Conservation (phyloP, 305 asterid species). For the Fraxinus paxiana region DNA sequence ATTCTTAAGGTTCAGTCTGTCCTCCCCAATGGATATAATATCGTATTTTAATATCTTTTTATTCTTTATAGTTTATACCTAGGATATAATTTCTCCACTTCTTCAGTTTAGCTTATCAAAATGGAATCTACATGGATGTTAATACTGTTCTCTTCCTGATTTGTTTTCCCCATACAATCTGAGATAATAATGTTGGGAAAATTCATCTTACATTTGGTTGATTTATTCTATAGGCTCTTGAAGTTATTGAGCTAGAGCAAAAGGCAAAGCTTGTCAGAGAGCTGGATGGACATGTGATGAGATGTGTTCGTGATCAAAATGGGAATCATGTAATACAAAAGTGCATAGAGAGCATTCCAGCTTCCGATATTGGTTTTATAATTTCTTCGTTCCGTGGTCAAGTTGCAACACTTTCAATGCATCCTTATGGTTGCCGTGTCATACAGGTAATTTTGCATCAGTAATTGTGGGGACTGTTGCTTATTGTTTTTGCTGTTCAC, state of each 20-base stretch:
- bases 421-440: slow-evolving; percentile 79
- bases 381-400: slow-evolving; percentile 55
- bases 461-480: neutral
- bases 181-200: neutral
- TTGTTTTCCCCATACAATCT: neutral
- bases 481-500: neutral
- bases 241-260: slow-evolving; percentile 55
- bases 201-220: slow-evolving; percentile 5
- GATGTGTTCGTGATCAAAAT: slow-evolving; percentile 67
- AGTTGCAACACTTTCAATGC: slow-evolving; percentile 64
- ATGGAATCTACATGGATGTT: neutral
- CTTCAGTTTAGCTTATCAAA: neutral
- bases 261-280: slow-evolving; percentile 55
- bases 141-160: neutral
- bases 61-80: neutral
- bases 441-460: slow-evolving; percentile 46
- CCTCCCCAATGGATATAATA: neutral
- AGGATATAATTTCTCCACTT: neutral
- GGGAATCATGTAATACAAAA: slow-evolving; percentile 74
- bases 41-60: neutral
- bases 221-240: slow-evolving; percentile 47
- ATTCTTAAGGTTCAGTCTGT: neutral
- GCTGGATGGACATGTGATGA: slow-evolving; percentile 56
- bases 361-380: slow-evolving; percentile 44
- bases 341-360: slow-evolving; percentile 68